Evolutionary conservation across 1,284 basidiomycete species (phyloP), one percentile per base, ranked within the genome.

Genomic region (Ustilago lituana): DNA sequence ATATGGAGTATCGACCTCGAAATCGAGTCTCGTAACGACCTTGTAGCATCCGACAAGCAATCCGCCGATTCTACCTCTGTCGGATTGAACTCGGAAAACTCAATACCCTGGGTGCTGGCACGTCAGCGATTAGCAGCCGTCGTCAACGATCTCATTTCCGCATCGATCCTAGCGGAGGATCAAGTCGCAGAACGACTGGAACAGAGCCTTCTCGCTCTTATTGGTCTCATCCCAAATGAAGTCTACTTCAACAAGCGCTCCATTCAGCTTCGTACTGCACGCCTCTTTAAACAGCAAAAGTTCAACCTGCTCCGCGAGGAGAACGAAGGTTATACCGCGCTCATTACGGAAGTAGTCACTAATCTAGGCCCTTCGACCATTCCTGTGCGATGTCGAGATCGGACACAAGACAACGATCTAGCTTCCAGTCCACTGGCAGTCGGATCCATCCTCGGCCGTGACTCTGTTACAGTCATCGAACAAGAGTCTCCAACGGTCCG

Each of bases 241-340:
- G 51, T 36, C 19, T 55, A 49, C 36, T 78, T 81, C 57, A 61
- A 67, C 37, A 64, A 65, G 23, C 78, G 76, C 17, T 64, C 62
- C 10, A 68, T 79, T 17, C 76, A 76, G 41, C 64, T 82, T 52
- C 77, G 78, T 40, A 82, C 80, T 15, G 64, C 74, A 4, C 59
- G 47, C 12, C 63, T 73, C 83, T 98, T 95, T 86, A 97, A 95
- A 83, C 96, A 98, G 83, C 94, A 94, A 84, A 98, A 97, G 83
- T 97, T 94, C 86, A 99, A 98, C 78, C 87, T 99, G 29, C 87
- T 98, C 10, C 90, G 96, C 36, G 96, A 99, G 84, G 93, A 96
- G 74, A 94, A 93, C 1, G 94, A 98, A 85, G 96, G 96, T 5
- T 98, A 94, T 84, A 92, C 92, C 76, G 94, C 94, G 78, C 87